Percentiles rank a stretch among this genome's conserved stretches.
phyloP scores from a whole-genome alignment of 1,139 yeast species.

The Pichia sp. region DNA sequence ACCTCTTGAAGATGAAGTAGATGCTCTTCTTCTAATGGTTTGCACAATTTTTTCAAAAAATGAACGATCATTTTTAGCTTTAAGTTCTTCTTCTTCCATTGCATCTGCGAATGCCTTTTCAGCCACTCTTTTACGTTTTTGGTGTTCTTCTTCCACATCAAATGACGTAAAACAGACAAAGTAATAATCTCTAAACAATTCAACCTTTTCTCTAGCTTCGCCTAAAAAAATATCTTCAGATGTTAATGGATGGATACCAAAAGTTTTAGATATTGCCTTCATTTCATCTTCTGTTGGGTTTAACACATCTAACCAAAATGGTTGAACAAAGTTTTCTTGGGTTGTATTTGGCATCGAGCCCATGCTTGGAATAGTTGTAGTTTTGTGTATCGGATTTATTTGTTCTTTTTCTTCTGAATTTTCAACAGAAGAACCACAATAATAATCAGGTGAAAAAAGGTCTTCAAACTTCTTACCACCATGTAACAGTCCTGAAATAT shows the following conservation, averaged over 20 bases:
- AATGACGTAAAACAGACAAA: conserved; percentile 91
- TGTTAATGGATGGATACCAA: conserved; percentile 92
- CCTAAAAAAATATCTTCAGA: conserved; percentile 93
- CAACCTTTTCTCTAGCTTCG: conserved; percentile 93
- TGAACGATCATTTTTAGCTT: conserved; percentile 13
- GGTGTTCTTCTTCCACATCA: conserved; percentile 72
- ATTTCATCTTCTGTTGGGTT: conserved; percentile 96
- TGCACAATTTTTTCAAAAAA: conserved; percentile 10
- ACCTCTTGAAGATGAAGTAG: conserved; percentile 4
- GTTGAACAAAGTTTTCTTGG: conserved; percentile 27
- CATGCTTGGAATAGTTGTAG: not conserved
- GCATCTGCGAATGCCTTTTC: conserved; percentile 29
- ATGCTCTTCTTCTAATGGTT: conserved; percentile 2
- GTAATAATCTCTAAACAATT: conserved; percentile 81
- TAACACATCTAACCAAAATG: conserved; percentile 88
- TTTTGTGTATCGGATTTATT: conserved; percentile 1
- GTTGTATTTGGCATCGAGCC: conserved; percentile 2
- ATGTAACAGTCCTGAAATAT: conserved; percentile 71
- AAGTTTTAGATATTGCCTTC: conserved; percentile 85
- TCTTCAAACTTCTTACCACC: conserved; percentile 43
- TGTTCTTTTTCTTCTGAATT: conserved; percentile 1
- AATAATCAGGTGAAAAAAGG: conserved; percentile 39
- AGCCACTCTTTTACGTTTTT: conserved; percentile 33
- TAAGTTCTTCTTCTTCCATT: conserved; percentile 25
- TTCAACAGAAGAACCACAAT: conserved; percentile 17